Percentiles rank a stretch among this genome's conserved stretches.
Evolutionary conservation across 163 green algal species (phyloP).

Genomic region (Trebouxiophyceae sp.): DNA sequence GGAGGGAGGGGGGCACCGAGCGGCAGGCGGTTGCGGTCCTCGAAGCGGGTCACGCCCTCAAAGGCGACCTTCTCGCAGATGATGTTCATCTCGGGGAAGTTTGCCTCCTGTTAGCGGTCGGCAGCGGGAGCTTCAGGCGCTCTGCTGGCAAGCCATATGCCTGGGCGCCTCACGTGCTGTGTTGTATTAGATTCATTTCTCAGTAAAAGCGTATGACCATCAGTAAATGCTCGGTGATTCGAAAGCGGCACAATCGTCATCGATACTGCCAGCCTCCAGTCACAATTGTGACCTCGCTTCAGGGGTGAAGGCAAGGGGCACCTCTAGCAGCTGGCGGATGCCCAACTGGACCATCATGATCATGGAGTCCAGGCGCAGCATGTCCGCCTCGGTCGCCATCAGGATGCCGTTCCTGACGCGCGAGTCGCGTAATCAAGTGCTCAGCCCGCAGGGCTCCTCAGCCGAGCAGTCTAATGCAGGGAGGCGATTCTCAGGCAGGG

Average conservation of each 20-base stretch:
- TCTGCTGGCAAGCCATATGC: not conserved
- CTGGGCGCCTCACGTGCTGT: no score
- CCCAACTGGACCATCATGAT: constrained; percentile 45
- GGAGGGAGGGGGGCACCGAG: constrained; percentile 29
- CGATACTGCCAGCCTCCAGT: no score
- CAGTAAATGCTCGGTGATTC: no score
- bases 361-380: constrained; percentile 30
- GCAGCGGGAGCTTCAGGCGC: not conserved
- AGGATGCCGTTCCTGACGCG: constrained; percentile 25
- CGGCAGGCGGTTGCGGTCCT: constrained; percentile 42
- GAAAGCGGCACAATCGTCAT: no score
- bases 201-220: not conserved
- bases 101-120: constrained; percentile 10
- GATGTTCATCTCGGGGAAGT: constrained; percentile 34
- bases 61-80: constrained; percentile 46
- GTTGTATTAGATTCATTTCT: no score
- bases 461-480: constrained; percentile 13
- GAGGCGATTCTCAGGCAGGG: not conserved
- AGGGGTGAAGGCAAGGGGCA: not conserved
- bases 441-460: constrained; percentile 16
- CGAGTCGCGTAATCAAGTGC: constrained; percentile 36
- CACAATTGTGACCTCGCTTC: no score
- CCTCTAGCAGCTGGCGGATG: constrained; percentile 34
- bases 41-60: constrained; percentile 38
- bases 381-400: constrained; percentile 20